Conservation (phyloP, 345 rosid genomes). For the Xanthoceras sorbifolium region DNA sequence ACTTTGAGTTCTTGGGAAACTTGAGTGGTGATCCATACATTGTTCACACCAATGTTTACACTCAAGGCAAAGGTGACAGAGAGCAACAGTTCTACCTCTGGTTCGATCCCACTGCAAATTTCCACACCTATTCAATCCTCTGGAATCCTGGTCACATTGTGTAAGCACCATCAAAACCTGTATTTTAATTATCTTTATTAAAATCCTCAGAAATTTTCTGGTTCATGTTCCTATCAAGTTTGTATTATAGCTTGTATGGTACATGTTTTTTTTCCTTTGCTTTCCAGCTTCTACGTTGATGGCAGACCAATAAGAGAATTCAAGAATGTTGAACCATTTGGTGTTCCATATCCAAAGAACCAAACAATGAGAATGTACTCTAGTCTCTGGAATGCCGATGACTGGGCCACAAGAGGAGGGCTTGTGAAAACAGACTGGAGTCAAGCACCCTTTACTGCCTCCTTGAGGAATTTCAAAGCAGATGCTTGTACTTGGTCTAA, state of each 20-base stretch:
- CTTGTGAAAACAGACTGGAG: constrained; percentile 62
- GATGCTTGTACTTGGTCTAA: constrained; percentile 36
- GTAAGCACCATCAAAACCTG: constrained; percentile 36
- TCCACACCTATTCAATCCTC: constrained; percentile 70
- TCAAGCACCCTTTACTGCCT: constrained; percentile 49
- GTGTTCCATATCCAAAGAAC: constrained; percentile 50
- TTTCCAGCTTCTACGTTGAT: constrained; percentile 51
- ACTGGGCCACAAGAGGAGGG: constrained; percentile 76
- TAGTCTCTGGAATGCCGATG: constrained; percentile 64
- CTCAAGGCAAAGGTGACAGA: constrained; percentile 67
- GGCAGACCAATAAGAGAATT: constrained; percentile 52
- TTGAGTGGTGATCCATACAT: constrained; percentile 62
- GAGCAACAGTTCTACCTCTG: constrained; percentile 77
- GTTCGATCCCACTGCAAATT: constrained; percentile 70
- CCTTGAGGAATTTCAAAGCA: constrained; percentile 43
- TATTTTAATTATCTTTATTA: no score
- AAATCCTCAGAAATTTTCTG: neutral
- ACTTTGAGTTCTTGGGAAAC: constrained; percentile 80
- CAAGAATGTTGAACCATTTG: constrained; percentile 52
- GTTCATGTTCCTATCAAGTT: neutral
- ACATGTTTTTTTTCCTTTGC: neutral
- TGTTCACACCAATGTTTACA: constrained; percentile 66
- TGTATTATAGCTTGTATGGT: neutral
- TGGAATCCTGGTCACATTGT: constrained; percentile 61
- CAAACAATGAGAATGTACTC: constrained; percentile 67